phyloP scores from a whole-genome alignment of 1,284 basidiomycete genomes.

The Ustilago tritici region DNA sequence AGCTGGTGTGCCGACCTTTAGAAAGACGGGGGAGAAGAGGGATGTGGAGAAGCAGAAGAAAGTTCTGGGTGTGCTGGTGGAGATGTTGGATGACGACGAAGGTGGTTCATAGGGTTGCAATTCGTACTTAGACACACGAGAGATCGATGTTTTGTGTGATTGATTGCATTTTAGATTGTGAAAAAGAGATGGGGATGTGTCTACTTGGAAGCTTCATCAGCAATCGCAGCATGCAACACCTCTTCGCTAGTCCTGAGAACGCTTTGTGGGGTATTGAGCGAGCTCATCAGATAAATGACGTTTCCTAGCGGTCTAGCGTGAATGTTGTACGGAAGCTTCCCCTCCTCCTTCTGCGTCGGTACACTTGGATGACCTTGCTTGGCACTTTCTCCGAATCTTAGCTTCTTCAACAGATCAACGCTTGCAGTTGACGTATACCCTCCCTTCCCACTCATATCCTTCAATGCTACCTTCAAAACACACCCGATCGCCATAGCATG shows the following conservation, averaged over 20 bases:
- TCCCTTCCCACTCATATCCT: conserved; percentile 74
- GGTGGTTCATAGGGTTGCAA: too few species aligned
- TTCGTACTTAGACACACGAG: not conserved
- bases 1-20: conserved; percentile 21
- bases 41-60: conserved; percentile 29
- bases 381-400: conserved; percentile 31
- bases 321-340: conserved; percentile 75
- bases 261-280: conserved; percentile 77
- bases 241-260: conserved; percentile 63
- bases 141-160: not conserved
- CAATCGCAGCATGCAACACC: conserved; percentile 25
- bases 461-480: conserved; percentile 84
- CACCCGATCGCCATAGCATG: conserved; percentile 89
- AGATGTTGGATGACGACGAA: conserved; percentile 37
- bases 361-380: conserved; percentile 42
- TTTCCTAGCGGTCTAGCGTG: conserved; percentile 91
- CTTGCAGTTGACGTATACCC: conserved; percentile 60
- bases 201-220: conserved; percentile 8
- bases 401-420: conserved; percentile 40
- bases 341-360: conserved; percentile 16
- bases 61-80: conserved; percentile 26
- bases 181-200: not conserved
- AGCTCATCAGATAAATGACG: conserved; percentile 94
- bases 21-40: conserved; percentile 10
- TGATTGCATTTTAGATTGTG: not conserved